Base-by-base conservation (phyloP, 139 green algal genomes). In the Pedinophyceae sp. region DNA sequence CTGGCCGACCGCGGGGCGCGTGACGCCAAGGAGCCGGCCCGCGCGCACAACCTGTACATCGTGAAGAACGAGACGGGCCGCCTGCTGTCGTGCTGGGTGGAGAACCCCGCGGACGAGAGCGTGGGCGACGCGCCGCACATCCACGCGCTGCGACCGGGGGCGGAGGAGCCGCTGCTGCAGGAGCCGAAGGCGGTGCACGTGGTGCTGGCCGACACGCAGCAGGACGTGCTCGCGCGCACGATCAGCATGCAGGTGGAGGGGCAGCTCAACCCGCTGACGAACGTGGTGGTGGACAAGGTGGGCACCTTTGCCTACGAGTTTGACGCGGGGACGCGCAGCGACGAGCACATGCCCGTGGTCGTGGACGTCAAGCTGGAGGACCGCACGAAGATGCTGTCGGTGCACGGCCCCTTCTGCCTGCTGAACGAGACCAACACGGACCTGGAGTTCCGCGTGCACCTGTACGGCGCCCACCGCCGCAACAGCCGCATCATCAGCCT, bases 161-260 rank as follows among this genome's bases (percentile, higher is more conserved):
- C 58, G 26, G 58, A 66, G 52, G 48, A 30, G 16, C 54, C 58
- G 1, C 41, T 75, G 30, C 19, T 48, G 18, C 58, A 67, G 24
- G 56, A 66, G 24, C 68, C 68, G 27, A 19, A 54, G 3, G 48
- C 60, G 40, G 57, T 54, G 26, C 47, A 24, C 2, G 63, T 75
- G 30, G 46, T 63, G 7, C 39, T 75, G 27, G 45, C 68, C 17
- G 54, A 71, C 19, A 54, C 58, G 2, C 62, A 70, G 38, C 62
- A 61, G 46, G 56, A 70, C 51, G 61, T 74, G 38, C 16, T 46
- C 7, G 62, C 63, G 1, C 46, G 64, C 17, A 71, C 63, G 38
- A 68, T 79, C 47, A 66, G 30, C 52, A 59, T 79, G 54, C 59
- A 69, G 51, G 66, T 79, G 27, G 66, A 71, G n/a, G 71, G 71